Percentiles rank a stretch among this genome's conserved stretches.
Conservation (phyloP, 352 stramenopile species). For the Phytophthora sp. region DNA sequence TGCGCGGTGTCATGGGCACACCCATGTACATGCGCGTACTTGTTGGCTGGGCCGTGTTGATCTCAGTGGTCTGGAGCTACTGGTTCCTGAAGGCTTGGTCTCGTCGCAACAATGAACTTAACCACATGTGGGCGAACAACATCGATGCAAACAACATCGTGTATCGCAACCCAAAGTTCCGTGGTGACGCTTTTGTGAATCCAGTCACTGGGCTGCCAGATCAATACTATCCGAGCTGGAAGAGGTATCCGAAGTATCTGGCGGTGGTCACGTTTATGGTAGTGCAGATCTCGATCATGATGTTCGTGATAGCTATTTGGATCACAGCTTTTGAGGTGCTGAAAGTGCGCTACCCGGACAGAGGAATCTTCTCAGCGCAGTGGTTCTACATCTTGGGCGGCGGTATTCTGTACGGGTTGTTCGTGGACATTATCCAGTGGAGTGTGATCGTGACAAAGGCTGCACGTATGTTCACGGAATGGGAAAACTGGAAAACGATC, state of each 20-base stretch:
- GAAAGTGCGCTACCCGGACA: slow-evolving; percentile 72
- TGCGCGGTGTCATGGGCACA: slow-evolving; percentile 66
- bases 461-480: slow-evolving; percentile 75
- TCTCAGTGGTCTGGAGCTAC: slow-evolving; percentile 86
- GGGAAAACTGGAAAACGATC: slow-evolving; percentile 88
- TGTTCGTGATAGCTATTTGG: slow-evolving; percentile 84
- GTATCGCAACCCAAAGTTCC: slow-evolving; percentile 80
- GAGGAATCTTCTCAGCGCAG: slow-evolving; percentile 72
- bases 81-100: slow-evolving; percentile 83
- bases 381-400: slow-evolving; percentile 84
- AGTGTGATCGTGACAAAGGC: slow-evolving; percentile 78
- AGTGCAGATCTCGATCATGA: slow-evolving; percentile 86
- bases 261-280: slow-evolving; percentile 71
- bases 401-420: slow-evolving; percentile 79
- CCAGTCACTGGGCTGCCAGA: slow-evolving; percentile 67
- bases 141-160: slow-evolving; percentile 68
- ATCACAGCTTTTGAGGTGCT: slow-evolving; percentile 83
- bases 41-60: slow-evolving; percentile 70
- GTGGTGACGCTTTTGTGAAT: slow-evolving; percentile 60
- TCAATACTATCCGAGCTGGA: slow-evolving; percentile 78
- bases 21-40: slow-evolving; percentile 86
- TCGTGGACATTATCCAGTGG: slow-evolving; percentile 87
- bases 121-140: slow-evolving; percentile 75
- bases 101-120: slow-evolving; percentile 77
- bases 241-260: slow-evolving; percentile 78